A percentile compares a stretch with the other conserved stretches of the same genome.
These are phyloP conservation scores for Sclerotinia subarctica DNA, from an alignment of 2,329 filamentous ascomycete species.

Conservation along the genomic window DNA sequence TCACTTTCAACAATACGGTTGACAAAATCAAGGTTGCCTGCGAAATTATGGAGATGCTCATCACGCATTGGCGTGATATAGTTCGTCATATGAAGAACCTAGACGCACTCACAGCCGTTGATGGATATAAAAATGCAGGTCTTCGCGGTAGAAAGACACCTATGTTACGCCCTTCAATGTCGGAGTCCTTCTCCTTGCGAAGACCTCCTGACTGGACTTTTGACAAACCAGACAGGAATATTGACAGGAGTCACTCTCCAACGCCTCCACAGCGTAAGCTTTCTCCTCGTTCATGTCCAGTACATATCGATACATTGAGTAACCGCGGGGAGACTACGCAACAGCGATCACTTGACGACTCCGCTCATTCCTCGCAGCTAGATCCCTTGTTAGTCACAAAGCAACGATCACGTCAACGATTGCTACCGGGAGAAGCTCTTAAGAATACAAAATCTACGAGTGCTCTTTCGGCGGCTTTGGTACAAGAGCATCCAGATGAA, in stretches of 20 bases:
- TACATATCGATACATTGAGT: background rate
- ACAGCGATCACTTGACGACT: background rate
- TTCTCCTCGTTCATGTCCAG: background rate
- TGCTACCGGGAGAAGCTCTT: conserved; percentile 6
- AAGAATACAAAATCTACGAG: conserved; percentile 13
- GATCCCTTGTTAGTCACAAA: conserved; percentile 32
- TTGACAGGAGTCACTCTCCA: conserved; percentile 39
- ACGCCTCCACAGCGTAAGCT: conserved; percentile 40
- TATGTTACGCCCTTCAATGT: conserved; percentile 43
- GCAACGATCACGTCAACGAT: conserved; percentile 19
- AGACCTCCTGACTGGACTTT: conserved; percentile 42
- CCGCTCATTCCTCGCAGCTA: background rate
- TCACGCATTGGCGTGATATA: conserved; percentile 62
- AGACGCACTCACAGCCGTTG: conserved; percentile 24
- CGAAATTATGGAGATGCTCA: conserved; percentile 61
- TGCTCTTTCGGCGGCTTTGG: conserved; percentile 16
- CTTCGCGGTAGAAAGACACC: conserved; percentile 23
- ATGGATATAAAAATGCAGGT: conserved; percentile 22
- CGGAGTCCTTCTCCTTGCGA: conserved; percentile 43
- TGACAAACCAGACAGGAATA: conserved; percentile 25
- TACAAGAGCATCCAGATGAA: conserved; percentile 18
- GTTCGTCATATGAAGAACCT: conserved; percentile 57
- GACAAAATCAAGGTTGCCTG: conserved; percentile 59
- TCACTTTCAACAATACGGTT: conserved; percentile 38
- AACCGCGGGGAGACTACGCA: background rate